Evolutionary conservation across 1,284 basidiomycete species (phyloP).

Genomic region (Apiotrichum sp.): DNA sequence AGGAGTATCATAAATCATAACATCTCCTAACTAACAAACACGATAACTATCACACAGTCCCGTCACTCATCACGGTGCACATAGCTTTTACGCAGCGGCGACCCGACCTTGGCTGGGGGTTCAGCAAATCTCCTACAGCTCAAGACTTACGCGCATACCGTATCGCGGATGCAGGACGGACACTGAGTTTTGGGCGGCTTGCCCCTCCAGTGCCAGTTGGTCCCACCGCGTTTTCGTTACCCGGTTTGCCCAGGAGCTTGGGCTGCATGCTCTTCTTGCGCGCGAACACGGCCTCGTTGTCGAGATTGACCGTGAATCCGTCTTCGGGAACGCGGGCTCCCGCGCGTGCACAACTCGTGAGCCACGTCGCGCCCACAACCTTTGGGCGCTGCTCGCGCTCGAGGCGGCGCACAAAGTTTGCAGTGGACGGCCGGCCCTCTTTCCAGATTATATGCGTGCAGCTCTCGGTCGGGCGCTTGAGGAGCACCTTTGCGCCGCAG

Average conservation of each 20-base stretch:
- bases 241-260: slow-evolving; percentile 5
- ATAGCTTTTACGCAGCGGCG: neutral
- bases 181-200: neutral
- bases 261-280: slow-evolving; percentile 58
- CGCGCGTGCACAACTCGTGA: slow-evolving; percentile 75
- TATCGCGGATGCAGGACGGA: neutral
- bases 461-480: slow-evolving; percentile 47
- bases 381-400: slow-evolving; percentile 50
- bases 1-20: too few species aligned
- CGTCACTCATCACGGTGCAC: neutral
- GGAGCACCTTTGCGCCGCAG: slow-evolving; percentile 74
- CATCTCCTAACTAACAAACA: too few species aligned
- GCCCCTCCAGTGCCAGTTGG: too few species aligned
- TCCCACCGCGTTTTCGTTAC: neutral
- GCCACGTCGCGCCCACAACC: slow-evolving; percentile 86
- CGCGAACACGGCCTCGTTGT: slow-evolving; percentile 60
- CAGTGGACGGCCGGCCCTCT: slow-evolving; percentile 70
- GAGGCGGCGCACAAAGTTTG: slow-evolving; percentile 62
- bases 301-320: slow-evolving; percentile 63
- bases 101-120: neutral
- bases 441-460: slow-evolving; percentile 90
- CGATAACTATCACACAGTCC: too few species aligned
- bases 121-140: neutral
- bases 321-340: slow-evolving; percentile 60
- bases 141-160: neutral